These are phyloP conservation scores for Eragrostis nindensis DNA, from an alignment of 176 grass and related monocot genomes.

Conservation along the genomic window DNA sequence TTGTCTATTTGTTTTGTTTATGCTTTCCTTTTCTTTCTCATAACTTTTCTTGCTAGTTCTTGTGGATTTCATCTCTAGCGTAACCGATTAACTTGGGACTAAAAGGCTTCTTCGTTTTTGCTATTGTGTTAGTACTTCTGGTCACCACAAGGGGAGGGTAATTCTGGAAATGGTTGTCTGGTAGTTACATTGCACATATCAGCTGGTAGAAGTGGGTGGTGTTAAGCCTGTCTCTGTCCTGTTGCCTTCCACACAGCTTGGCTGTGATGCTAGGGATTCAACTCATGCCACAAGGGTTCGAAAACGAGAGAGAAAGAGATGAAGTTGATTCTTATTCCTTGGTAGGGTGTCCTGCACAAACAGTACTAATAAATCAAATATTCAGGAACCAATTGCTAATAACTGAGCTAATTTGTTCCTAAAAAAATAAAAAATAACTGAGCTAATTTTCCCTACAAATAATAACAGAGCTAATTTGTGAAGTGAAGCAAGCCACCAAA, in stretches of 20 bases:
- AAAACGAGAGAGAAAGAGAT: neutral
- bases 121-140: neutral
- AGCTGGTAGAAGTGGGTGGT: neutral
- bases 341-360: neutral
- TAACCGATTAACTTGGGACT: neutral
- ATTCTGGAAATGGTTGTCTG: slow-evolving; percentile 10
- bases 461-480: slow-evolving; percentile 1
- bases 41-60: neutral
- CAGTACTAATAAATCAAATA: neutral
- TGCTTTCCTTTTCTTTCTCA: neutral
- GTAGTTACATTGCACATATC: neutral
- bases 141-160: neutral
- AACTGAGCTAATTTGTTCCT: slow-evolving; percentile 2
- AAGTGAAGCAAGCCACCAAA: neutral
- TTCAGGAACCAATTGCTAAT: neutral
- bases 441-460: neutral
- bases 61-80: neutral
- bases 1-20: neutral
- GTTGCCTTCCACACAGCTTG: neutral
- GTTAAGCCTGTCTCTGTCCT: neutral
- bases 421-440: neutral
- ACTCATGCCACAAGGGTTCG: neutral
- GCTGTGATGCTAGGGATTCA: neutral
- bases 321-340: neutral
- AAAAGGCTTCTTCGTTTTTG: neutral